Evolutionary conservation across 495 filamentous ascomycete species (phyloP).

Genomic region (Penicillium cinerascens): DNA sequence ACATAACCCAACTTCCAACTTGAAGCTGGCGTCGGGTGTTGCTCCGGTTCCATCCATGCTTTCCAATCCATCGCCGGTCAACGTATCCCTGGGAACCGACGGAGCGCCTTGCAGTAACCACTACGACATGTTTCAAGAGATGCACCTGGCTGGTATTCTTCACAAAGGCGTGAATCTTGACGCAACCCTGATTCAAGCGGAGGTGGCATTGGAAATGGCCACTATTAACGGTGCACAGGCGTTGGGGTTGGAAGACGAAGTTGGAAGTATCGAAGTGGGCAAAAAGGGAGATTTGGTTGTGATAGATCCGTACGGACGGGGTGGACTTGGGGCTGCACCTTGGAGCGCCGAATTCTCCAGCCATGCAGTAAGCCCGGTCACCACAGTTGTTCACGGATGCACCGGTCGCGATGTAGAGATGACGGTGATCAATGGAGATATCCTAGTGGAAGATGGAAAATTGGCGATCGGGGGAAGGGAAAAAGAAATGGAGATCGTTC

Average conservation of each 20-base stretch:
- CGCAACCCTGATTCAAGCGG: conserved; percentile 33
- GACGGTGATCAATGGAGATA: conserved; percentile 34
- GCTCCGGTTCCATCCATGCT: conserved; percentile 35
- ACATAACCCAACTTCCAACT: conserved; percentile 38
- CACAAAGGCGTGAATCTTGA: conserved; percentile 38
- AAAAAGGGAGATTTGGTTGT: conserved; percentile 40
- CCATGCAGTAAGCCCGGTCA: conserved; percentile 27
- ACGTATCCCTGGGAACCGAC: conserved; percentile 37
- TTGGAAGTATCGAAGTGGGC: conserved; percentile 39
- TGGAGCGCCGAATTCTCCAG: conserved; percentile 5
- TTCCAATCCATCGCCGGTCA: conserved; percentile 16
- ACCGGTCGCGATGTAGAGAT: conserved; percentile 39
- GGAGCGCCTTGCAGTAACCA: conserved; percentile 42
- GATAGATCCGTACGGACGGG: conserved; percentile 30
- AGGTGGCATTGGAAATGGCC: conserved; percentile 37
- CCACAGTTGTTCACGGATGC: conserved; percentile 35
- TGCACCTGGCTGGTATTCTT: conserved; percentile 37
- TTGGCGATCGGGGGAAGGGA: conserved; percentile 14
- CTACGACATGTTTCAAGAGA: conserved; percentile 40
- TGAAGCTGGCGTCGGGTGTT: conserved; percentile 39
- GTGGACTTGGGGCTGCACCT: conserved; percentile 18
- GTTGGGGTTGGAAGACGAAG: conserved; percentile 33
- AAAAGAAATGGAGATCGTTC: conserved; percentile 17
- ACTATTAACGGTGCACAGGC: conserved; percentile 40
- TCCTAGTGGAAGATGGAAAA: conserved; percentile 28